These are phyloP conservation scores for Lupinus albus DNA, from an alignment of 306 rosid genomes.

Conservation along the genomic window DNA sequence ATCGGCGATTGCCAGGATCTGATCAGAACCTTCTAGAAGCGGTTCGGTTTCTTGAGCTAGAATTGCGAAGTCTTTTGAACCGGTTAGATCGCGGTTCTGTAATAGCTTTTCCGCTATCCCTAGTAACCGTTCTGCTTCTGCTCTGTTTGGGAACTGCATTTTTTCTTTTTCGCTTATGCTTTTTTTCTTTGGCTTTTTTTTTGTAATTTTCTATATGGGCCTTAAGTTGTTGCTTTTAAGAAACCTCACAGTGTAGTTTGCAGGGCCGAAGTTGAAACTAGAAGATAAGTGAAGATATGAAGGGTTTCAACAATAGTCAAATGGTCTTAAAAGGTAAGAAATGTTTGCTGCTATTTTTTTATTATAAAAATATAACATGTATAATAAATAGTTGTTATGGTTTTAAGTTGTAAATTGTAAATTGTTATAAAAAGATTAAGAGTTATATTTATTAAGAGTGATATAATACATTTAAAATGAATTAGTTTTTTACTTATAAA, in stretches of 20 bases:
- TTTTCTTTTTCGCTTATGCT: no score
- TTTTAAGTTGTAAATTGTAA: no score
- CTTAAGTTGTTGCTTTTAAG: neutral
- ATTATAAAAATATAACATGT: no score
- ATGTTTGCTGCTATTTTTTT: no score
- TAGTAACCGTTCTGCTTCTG: conserved; percentile 79
- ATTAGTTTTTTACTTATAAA: no score
- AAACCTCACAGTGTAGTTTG: neutral
- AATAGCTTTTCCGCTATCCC: conserved; percentile 82
- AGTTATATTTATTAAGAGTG: no score
- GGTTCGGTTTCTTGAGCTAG: conserved; percentile 92
- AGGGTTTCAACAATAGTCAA: no score
- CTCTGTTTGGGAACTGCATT: conserved; percentile 51
- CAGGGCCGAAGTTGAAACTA: neutral
- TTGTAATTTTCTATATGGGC: neutral
- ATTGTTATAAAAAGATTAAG: no score
- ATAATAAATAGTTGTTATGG: no score
- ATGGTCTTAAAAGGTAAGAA: no score
- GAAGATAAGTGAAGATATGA: no score
- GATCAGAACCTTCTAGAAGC: conserved; percentile 83
- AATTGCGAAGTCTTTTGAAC: conserved; percentile 71
- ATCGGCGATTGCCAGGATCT: conserved; percentile 81
- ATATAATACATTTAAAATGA: no score
- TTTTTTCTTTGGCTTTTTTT: neutral
- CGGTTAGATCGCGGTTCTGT: conserved; percentile 69